A percentile compares a stretch with the other conserved stretches of the same genome.
These are phyloP conservation scores for Gilbertella persicaria DNA, from an alignment of 371 early-diverging fungal genomes.

Conservation along the genomic window DNA sequence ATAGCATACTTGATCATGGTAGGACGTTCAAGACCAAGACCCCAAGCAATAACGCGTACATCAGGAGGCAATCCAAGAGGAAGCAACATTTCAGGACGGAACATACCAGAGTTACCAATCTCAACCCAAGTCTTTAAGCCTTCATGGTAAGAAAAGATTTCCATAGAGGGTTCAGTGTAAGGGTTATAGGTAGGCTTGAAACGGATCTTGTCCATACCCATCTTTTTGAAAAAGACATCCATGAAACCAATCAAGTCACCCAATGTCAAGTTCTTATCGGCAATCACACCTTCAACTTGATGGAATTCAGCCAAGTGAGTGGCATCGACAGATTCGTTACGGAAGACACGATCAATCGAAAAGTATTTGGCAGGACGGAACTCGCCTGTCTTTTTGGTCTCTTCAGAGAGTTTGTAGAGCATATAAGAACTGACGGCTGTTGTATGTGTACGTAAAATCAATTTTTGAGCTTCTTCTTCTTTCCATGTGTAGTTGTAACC, in stretches of 20 bases:
- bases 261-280: constrained; percentile 94
- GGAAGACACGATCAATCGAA: constrained; percentile 99
- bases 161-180: constrained; percentile 99
- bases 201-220: constrained; percentile 93
- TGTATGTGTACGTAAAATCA: constrained; percentile 99
- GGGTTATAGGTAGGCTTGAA: constrained; percentile 99
- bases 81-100: constrained; percentile 99
- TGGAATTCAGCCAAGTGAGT: constrained; percentile 99
- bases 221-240: constrained; percentile 97
- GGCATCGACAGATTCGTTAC: constrained; percentile 99
- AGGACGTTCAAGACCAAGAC: constrained; percentile 98
- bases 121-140: constrained; percentile 98
- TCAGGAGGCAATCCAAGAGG: constrained; percentile 97
- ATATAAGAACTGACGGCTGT: constrained; percentile 96
- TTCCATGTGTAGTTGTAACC: constrained; percentile 98
- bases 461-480: constrained; percentile 92
- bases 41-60: constrained; percentile 99
- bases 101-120: constrained; percentile 99
- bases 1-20: constrained; percentile 99
- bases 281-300: constrained; percentile 99
- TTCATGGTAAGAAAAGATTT: constrained; percentile 99
- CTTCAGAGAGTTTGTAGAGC: constrained; percentile 92
- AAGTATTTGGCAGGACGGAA: constrained; percentile 98
- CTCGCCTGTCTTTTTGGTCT: constrained; percentile 57
- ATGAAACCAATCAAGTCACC: constrained; percentile 98